Percentiles rank a stretch among this genome's conserved stretches.
Evolutionary conservation across 257 asterid genomes (phyloP).

Genomic region (Gardenia jasminoides): DNA sequence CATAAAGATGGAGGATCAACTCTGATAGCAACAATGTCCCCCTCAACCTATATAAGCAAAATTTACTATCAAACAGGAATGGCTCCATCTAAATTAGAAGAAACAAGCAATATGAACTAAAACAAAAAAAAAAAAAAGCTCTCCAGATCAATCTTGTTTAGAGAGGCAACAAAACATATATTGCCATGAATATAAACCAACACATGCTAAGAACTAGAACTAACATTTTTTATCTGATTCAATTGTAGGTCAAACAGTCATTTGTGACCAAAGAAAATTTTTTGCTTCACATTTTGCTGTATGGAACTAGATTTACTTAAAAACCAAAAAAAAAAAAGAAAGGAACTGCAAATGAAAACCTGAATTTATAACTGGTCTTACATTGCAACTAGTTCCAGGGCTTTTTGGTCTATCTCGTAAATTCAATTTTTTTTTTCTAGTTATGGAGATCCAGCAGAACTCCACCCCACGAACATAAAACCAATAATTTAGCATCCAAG

Average conservation of each 20-base stretch:
- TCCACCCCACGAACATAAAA: not conserved
- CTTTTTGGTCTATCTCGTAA: no score
- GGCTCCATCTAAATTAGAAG: not conserved
- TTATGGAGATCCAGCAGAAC: not conserved
- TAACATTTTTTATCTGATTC: not conserved
- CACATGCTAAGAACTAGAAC: not conserved
- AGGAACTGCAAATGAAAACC: not conserved
- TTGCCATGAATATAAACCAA: not conserved
- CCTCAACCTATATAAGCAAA: constrained; percentile 63
- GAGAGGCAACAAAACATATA: not conserved
- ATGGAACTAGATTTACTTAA: no score
- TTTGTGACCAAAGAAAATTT: not conserved
- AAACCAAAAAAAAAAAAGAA: no score
- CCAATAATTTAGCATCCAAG: not conserved
- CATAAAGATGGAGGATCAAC: constrained; percentile 64
- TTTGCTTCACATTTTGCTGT: not conserved
- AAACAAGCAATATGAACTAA: constrained; percentile 6
- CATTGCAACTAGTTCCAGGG: no score
- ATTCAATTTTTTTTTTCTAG: no score
- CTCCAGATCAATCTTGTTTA: no score
- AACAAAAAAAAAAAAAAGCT: not conserved
- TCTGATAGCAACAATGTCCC: constrained; percentile 73
- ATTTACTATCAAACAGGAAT: not conserved
- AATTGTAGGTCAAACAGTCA: not conserved
- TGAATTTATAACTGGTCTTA: not conserved